A percentile compares a stretch with the other conserved stretches of the same genome.
Conservation (phyloP, 257 asterid genomes). For the Ballota nigra region DNA sequence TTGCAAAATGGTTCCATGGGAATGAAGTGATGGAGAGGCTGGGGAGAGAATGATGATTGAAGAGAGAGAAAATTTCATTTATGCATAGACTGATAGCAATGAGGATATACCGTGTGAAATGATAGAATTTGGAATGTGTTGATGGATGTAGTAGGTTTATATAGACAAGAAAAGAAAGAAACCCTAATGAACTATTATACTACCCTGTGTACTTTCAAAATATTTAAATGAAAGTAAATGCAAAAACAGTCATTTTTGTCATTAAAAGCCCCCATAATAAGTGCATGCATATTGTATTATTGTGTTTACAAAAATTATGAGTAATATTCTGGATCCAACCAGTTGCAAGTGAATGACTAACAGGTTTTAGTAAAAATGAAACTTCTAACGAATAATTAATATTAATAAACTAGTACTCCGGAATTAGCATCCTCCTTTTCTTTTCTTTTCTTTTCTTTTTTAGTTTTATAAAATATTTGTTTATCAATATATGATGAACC, state of each 20-base stretch:
- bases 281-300: no score
- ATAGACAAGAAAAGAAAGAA: constrained; percentile 26
- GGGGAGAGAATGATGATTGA: neutral
- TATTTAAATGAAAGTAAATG: neutral
- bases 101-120: constrained; percentile 12
- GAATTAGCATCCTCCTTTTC: no score
- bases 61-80: constrained; percentile 26
- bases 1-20: neutral
- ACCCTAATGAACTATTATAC: neutral
- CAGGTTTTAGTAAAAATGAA: no score
- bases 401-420: no score
- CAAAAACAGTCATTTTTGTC: neutral
- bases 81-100: constrained; percentile 23
- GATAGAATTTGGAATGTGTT: constrained; percentile 22
- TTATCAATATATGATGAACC: no score
- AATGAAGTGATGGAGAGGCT: neutral
- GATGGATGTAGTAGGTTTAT: constrained; percentile 23
- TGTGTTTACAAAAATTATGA: no score
- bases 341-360: no score
- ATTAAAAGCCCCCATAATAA: neutral
- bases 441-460: no score
- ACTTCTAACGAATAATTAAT: no score
- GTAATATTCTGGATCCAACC: no score
- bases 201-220: neutral
- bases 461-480: no score